Evolutionary conservation across 768 basidiomycete species (phyloP), one percentile per base, ranked within the genome.

Genomic region (Lentinula detonsa): DNA sequence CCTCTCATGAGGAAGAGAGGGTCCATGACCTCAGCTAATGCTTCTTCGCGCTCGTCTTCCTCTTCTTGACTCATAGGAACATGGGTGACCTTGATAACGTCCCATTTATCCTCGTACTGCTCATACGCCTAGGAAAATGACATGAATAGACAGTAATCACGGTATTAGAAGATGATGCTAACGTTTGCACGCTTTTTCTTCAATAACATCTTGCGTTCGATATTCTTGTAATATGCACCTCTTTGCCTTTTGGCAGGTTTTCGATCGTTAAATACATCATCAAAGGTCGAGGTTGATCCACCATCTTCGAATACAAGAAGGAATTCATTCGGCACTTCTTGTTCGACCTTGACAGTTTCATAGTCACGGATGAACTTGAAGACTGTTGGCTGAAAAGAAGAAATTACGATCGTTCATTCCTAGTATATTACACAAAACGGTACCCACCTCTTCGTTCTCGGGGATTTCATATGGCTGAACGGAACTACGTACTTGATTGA

Each of bases 171-270:
- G 51, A 53, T 40, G 21, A 48, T 16, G 77, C 83, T 71, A 63
- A 92, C 91, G 70, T 90, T 90, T 16, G 82, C 83, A 7, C 92
- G 84, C 71, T 86, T 91, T 77, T 92, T 93, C 73, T 93, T 93
- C 45, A 94, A 76, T 23, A 84, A 78, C 86, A 93, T 93, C 74
- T 93, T 93, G 50, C 91, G 84, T 73, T 92, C 90, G 58, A 94
- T 91, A 68, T 87, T 87, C 73, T 92, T 94, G 75, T 93, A 93
- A 68, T 90, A 93, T 0, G 87, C 92, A n/a, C 88, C 91, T 67
- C 83, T 85, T 31, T 73, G 68, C 66, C 79, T 78, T 13, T 15
- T 37, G 7, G 15, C 18, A 42, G 55, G 34, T 46, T 45, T 58
- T 34, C 37, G 49, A 39, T 65, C 68, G 33, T 74, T 73, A 23